Percentiles rank a stretch among this genome's conserved stretches.
phyloP scores from a whole-genome alignment of 768 basidiomycete species.

The Lyophyllum decastes region DNA sequence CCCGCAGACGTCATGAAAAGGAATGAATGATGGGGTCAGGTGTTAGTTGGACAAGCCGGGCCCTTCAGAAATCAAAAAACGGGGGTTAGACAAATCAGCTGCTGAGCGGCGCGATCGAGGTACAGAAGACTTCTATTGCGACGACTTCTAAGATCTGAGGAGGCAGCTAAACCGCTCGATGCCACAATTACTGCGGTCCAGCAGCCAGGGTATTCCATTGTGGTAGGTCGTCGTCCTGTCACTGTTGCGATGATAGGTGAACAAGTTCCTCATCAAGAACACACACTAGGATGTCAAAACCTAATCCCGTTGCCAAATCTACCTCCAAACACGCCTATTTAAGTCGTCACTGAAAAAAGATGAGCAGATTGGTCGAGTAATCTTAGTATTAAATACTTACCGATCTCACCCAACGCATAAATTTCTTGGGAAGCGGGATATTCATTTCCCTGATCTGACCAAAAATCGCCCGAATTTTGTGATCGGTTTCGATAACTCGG shows the following conservation, averaged over 20 bases:
- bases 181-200: no score
- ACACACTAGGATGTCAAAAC: background rate
- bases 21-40: no score
- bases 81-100: no score
- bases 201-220: no score
- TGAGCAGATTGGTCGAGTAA: background rate
- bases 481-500: background rate
- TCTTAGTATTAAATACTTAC: background rate
- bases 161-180: no score
- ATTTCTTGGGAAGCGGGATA: background rate
- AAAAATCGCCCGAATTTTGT: background rate
- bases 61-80: no score
- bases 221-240: background rate
- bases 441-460: background rate
- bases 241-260: background rate
- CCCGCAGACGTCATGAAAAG: background rate
- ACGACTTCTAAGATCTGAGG: no score
- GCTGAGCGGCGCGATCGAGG: no score
- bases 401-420: background rate
- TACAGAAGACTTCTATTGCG: no score
- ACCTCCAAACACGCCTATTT: background rate
- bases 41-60: no score
- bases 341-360: background rate
- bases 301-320: no score
- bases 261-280: background rate